These are phyloP conservation scores for Dissoconium aciculare DNA, from an alignment of 2,329 filamentous ascomycete genomes.

Conservation along the genomic window DNA sequence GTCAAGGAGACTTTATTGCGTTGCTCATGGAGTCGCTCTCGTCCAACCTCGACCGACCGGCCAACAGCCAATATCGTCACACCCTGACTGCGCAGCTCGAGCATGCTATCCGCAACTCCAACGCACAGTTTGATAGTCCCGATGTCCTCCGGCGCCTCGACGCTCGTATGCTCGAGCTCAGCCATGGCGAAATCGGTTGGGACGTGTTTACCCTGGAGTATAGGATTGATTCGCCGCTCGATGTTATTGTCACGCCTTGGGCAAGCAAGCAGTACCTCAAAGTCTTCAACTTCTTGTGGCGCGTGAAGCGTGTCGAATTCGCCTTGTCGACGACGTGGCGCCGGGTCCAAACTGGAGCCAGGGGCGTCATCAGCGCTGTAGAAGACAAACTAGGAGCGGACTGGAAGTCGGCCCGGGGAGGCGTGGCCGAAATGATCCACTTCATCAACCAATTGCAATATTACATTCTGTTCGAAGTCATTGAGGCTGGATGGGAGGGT, in stretches of 20 bases:
- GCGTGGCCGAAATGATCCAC: slow-evolving; percentile 94
- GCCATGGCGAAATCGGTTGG: slow-evolving; percentile 95
- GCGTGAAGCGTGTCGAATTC: slow-evolving; percentile 95
- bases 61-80: slow-evolving; percentile 92
- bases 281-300: slow-evolving; percentile 98
- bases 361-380: slow-evolving; percentile 71
- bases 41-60: slow-evolving; percentile 81
- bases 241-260: slow-evolving; percentile 94
- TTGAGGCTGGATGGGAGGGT: slow-evolving; percentile 88
- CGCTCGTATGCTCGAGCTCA: slow-evolving; percentile 94
- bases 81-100: slow-evolving; percentile 95
- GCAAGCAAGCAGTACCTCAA: slow-evolving; percentile 94
- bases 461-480: slow-evolving; percentile 97
- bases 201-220: slow-evolving; percentile 98
- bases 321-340: slow-evolving; percentile 83
- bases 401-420: slow-evolving; percentile 82
- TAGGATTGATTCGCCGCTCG: slow-evolving; percentile 90
- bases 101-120: slow-evolving; percentile 91
- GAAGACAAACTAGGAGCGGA: slow-evolving; percentile 47
- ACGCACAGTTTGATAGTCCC: slow-evolving; percentile 85
- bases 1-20: slow-evolving; percentile 93
- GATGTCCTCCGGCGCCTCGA: slow-evolving; percentile 86
- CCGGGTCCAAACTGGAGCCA: slow-evolving; percentile 83
- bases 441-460: slow-evolving; percentile 95
- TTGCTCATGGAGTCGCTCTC: slow-evolving; percentile 93